Base-by-base conservation (phyloP, 2,329 filamentous ascomycete genomes). In the Didymella pomorum region DNA sequence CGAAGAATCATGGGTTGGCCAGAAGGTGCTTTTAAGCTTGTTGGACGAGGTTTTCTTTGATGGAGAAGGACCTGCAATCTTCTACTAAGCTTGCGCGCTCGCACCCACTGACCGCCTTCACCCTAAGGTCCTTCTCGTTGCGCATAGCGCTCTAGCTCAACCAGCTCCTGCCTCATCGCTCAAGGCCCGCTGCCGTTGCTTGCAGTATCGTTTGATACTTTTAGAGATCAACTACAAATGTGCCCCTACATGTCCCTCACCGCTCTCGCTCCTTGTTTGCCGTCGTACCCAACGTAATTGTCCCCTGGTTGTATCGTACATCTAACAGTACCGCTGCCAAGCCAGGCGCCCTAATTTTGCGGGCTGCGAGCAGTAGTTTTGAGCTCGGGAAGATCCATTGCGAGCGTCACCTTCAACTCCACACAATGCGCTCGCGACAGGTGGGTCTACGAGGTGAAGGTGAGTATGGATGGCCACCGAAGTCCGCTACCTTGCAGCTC, bases 1-100 rank as follows among this genome's bases (percentile, higher is more conserved):
- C 10, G 67, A 78, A 63, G 81, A 83, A 67, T 76, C 79, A 25
- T 82, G 76, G 75, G 79, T 73, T 11, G 81, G 71, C 7, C 71
- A 72, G 45, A 56, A 67, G 49, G 63, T 68, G 14, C 21, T 73
- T 31, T 52, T 72, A 2, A 63, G 55, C 21, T 46, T 72, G 33
- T 47, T 74, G 28, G 70, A 72, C 47, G 67, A 72, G 39, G 57
- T 55, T 1, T 72, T 72, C 48, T 73, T 74, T 45, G 68, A 72
- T 45, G 70, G 61, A n/a, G 56, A 64, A n/a, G 69, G 67, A 8
- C 68, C 65, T 7, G 66, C 63, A 2, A 59, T 60, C 18, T 53
- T 61, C 23, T 43, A 60, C 56, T 53, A 52, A 21, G 9, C 16
- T 42, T 18, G 1, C 26, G 10, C 9, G 5, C 2, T 3, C 29